Evolutionary conservation across 106 monocot genomes (phyloP).

Genomic region (Chionographis japonica): DNA sequence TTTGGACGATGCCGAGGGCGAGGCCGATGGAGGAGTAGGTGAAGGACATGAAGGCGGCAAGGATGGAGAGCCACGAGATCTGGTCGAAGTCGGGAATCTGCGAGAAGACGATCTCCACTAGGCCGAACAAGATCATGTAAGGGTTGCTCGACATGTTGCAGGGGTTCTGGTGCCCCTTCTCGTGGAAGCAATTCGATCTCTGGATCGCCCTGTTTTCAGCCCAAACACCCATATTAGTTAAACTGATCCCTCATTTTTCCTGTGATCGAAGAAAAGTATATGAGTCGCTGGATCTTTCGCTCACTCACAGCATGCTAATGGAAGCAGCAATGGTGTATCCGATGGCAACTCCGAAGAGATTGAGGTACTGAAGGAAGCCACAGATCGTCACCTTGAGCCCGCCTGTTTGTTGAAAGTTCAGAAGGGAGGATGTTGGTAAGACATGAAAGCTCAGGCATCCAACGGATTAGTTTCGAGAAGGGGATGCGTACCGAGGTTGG

Average conservation of each 20-base stretch:
- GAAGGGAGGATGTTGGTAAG: no score
- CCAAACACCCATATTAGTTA: background rate
- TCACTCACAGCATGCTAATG: constrained; percentile 56
- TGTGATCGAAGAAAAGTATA: no score
- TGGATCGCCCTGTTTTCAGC: constrained; percentile 26
- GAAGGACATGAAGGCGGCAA: constrained; percentile 51
- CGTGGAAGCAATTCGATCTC: constrained; percentile 38
- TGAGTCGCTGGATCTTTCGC: no score
- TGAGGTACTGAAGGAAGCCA: constrained; percentile 41
- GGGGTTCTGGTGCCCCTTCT: constrained; percentile 17
- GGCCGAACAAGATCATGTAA: constrained; percentile 49
- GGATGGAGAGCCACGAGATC: constrained; percentile 43
- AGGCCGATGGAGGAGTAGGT: constrained; percentile 51
- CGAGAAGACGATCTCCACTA: constrained; percentile 28
- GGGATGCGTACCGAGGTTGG: constrained; percentile 11
- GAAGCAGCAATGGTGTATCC: constrained; percentile 63
- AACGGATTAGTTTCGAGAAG: background rate
- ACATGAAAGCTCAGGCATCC: no score
- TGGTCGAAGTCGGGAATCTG: constrained; percentile 47
- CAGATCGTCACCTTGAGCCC: constrained; percentile 43
- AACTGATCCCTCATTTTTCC: background rate
- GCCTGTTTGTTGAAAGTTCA: constrained; percentile 11
- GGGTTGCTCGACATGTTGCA: constrained; percentile 28
- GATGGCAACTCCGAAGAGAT: constrained; percentile 37
- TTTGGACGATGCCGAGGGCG: constrained; percentile 30